Percentiles rank a stretch among this genome's conserved stretches.
Conservation (phyloP, 1,284 basidiomycete species). For the Ganoderma leucocontextum region DNA sequence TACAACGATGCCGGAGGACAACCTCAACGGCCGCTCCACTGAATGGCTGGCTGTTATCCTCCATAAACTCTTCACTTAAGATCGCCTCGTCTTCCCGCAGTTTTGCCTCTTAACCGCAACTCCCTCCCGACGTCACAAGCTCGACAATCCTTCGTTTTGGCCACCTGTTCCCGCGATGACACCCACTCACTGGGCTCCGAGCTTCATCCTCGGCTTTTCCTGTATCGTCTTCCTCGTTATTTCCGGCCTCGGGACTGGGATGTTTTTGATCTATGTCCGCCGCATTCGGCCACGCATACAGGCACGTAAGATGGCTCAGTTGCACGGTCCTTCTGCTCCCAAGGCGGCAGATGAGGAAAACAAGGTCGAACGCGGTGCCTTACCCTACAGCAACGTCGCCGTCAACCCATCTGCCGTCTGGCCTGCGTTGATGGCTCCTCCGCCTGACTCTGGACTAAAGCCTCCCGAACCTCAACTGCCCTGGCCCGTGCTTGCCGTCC, state of each 20-base stretch:
- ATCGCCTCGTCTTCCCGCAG: not conserved
- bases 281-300: not conserved
- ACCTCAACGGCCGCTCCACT: not conserved
- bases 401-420: not conserved
- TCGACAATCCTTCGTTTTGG: not conserved
- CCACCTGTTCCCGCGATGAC: not conserved
- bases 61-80: not conserved
- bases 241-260: not conserved
- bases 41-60: constrained; percentile 2
- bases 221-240: not conserved
- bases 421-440: not conserved
- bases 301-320: not conserved
- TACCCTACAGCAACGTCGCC: not conserved
- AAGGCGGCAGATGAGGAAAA: not conserved
- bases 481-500: constrained; percentile 11
- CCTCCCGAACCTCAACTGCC: not conserved
- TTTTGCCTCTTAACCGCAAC: not conserved
- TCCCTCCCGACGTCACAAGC: not conserved
- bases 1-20: not conserved
- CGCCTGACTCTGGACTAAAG: not conserved
- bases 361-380: not conserved
- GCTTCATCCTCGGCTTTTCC: not conserved
- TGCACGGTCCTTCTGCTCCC: too few relatives aligned
- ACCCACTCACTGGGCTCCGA: not conserved
- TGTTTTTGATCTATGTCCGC: not conserved